A percentile compares a stretch with the other conserved stretches of the same genome.
These are phyloP conservation scores for Zymoseptoria brevis DNA, from an alignment of 2,329 filamentous ascomycete species.

Conservation along the genomic window DNA sequence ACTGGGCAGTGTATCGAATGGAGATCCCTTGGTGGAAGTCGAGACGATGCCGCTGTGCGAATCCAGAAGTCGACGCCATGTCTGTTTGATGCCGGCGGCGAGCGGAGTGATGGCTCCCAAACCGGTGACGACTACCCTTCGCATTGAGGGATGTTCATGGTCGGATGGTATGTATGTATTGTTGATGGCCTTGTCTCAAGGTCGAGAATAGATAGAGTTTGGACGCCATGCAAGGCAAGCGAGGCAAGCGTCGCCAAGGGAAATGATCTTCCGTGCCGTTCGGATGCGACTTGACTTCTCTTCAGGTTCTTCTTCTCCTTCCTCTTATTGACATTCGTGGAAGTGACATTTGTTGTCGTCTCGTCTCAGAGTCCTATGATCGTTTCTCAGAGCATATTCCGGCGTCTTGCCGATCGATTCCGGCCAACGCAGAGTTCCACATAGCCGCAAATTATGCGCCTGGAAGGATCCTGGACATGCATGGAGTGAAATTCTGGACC, in stretches of 20 bases:
- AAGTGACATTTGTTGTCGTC: too few relatives aligned
- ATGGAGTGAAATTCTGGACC: neutral
- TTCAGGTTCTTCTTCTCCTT: neutral
- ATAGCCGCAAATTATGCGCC: neutral
- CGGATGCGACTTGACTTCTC: neutral
- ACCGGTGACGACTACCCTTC: conserved; percentile 44
- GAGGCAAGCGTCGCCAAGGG: neutral
- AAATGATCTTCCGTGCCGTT: neutral
- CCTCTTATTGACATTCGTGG: neutral
- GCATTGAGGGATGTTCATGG: conserved; percentile 31
- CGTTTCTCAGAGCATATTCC: neutral
- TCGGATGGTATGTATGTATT: neutral
- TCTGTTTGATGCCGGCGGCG: conserved; percentile 47
- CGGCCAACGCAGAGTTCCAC: neutral
- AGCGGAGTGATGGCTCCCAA: conserved; percentile 41
- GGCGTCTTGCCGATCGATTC: neutral
- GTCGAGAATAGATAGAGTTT: neutral
- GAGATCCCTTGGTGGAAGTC: conserved; percentile 52
- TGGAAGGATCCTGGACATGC: neutral
- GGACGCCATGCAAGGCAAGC: neutral
- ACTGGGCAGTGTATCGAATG: conserved; percentile 69
- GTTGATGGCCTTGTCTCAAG: neutral
- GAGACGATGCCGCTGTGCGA: conserved; percentile 75
- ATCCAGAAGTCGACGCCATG: conserved; percentile 74
- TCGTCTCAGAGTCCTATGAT: too few relatives aligned